Conservation (phyloP, 23 red algal genomes). For the Gracilaria caudata region DNA sequence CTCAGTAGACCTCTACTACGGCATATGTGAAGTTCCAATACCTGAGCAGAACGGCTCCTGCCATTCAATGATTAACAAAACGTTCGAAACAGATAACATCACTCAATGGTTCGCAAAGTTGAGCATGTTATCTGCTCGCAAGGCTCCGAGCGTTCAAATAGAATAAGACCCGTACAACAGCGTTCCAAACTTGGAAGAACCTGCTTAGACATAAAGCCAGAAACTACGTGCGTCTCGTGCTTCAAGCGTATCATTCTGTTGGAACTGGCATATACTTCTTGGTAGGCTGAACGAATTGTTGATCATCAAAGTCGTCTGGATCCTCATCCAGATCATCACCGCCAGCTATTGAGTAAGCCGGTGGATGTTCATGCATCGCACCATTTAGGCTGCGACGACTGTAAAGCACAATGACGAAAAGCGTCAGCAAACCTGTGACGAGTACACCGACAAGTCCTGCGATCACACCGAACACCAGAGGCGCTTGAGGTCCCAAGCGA, state of each 20-base stretch:
- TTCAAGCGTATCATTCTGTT: conserved; percentile 4
- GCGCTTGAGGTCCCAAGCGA: conserved; percentile 41
- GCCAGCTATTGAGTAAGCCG: conserved; percentile 23
- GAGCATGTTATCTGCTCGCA: not conserved
- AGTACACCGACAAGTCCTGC: conserved; percentile 29
- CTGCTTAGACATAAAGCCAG: not conserved
- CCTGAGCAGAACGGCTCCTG: not conserved
- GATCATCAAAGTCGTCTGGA: conserved; percentile 29
- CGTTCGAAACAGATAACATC: not conserved
- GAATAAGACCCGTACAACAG: not conserved
- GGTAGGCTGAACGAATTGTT: conserved; percentile 2
- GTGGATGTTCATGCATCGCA: conserved; percentile 19
- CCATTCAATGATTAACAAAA: not conserved
- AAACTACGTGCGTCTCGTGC: not conserved
- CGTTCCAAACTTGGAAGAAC: not conserved
- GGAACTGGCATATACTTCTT: conserved; percentile 38
- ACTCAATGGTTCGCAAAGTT: not conserved
- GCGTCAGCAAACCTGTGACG: conserved; percentile 2
- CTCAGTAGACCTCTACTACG: not conserved
- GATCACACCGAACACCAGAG: conserved; percentile 38
- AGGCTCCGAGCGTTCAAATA: not conserved
- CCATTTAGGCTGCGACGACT: conserved; percentile 32
- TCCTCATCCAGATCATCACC: conserved; percentile 56
- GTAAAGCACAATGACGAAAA: conserved; percentile 52
- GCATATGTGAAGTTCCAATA: not conserved